Evolutionary conservation across 352 stramenopile species (phyloP), one percentile per base, ranked within the genome.

Genomic region (Plasmopara viticola): DNA sequence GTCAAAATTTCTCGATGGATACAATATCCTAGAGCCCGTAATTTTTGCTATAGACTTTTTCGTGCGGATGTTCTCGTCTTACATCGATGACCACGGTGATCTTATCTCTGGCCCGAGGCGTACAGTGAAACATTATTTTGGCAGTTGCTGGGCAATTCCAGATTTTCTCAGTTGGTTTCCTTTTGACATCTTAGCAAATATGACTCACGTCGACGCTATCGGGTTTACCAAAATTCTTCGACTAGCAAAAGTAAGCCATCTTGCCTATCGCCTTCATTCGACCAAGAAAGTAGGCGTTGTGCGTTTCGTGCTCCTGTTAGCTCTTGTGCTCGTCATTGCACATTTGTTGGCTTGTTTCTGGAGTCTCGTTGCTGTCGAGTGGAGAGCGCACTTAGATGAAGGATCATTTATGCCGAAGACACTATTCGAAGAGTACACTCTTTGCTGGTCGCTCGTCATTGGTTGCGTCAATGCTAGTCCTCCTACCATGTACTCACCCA

Each of bases 91-190:
- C 1, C 66, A 74, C 14, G 74, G 78, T 3, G 62, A 71, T 3
- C 46, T 89, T 39, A 50, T 89, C 15, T 84, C 73, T 0, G 78
- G 73, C 0, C 75, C 75, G 1, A 50, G 10, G 8, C 60, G 67
- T 31, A 89, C 78, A 7, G 51, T 61, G 5, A 62, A 13, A 1
- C 53, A 86, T 49, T 89, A 89, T 52, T 15, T 86, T 4, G 39
- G 74, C 17, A 86, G 75, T 34, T 35, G 66, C 12, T 84, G 75
- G 74, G 75, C 63, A 0, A 33, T 86, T 0, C 66, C 72, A 0
- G 78, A 89, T 34, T 75, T 89, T 25, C 56, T 89, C 7, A 74
- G 69, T 33, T 89, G 70, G 72, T 84, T 89, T 40, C 78, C 73
- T 0, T 79, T 89, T 35, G 73, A 83, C 20, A 57, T 57, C 15